These are phyloP conservation scores for Aspergillus kassunensis DNA, from an alignment of 495 filamentous ascomycete species.

Conservation along the genomic window DNA sequence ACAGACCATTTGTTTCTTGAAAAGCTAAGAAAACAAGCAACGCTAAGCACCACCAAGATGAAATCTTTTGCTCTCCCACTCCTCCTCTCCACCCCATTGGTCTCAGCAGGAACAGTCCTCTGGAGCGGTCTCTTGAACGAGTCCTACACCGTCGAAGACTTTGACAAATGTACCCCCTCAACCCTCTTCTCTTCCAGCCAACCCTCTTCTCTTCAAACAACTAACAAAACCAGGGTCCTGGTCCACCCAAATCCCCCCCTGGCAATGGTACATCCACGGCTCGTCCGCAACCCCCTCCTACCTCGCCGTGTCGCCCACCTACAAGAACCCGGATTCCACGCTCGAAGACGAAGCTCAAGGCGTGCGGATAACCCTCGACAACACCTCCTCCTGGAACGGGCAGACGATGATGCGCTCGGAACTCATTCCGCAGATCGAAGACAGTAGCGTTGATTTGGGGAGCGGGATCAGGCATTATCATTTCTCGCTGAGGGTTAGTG, in stretches of 20 bases:
- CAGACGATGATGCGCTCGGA: slow-evolving; percentile 58
- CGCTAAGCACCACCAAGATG: slow-evolving; percentile 10
- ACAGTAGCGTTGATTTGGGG: slow-evolving; percentile 52
- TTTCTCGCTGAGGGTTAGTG: slow-evolving; percentile 59
- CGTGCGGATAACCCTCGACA: slow-evolving; percentile 62
- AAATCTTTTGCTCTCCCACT: slow-evolving; percentile 14
- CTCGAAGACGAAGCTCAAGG: slow-evolving; percentile 52
- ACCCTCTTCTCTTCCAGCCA: neutral
- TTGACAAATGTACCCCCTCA: slow-evolving; percentile 22
- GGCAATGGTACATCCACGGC: slow-evolving; percentile 74
- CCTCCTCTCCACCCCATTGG: slow-evolving; percentile 11
- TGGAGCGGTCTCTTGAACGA: slow-evolving; percentile 29
- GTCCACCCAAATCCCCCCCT: slow-evolving; percentile 61
- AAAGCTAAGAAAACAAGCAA: neutral
- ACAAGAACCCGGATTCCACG: slow-evolving; percentile 65
- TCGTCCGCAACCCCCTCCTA: slow-evolving; percentile 50
- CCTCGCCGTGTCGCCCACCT: slow-evolving; percentile 50
- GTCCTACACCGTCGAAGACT: slow-evolving; percentile 15
- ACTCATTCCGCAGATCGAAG: slow-evolving; percentile 59
- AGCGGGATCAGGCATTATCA: slow-evolving; percentile 64
- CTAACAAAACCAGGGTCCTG: slow-evolving; percentile 52
- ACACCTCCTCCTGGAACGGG: slow-evolving; percentile 59
- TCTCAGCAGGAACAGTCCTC: slow-evolving; percentile 22
- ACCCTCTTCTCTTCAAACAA: neutral
- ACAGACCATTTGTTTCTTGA: too few relatives aligned